Conservation (phyloP, 2,329 filamentous ascomycete species). For the Dothiorella sarmentorum region DNA sequence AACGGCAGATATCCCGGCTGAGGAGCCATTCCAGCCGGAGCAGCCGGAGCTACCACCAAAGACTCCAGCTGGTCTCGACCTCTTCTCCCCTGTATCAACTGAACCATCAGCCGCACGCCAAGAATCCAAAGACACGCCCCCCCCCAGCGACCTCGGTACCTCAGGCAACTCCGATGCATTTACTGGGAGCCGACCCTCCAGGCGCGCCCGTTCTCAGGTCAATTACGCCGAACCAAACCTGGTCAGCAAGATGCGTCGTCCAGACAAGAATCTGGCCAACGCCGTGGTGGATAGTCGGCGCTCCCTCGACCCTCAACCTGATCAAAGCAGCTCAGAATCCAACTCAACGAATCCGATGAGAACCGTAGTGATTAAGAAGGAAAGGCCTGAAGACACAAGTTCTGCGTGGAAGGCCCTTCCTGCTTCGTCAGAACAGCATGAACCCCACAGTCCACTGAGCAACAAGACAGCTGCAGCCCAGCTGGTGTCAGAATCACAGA, state of each 20-base stretch:
- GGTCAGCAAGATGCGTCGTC: slow-evolving; percentile 48
- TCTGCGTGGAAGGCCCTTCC: slow-evolving; percentile 30
- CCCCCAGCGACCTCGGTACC: background rate
- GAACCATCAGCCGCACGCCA: slow-evolving; percentile 31
- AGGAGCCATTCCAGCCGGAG: background rate
- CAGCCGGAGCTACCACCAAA: slow-evolving; percentile 34
- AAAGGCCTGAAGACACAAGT: slow-evolving; percentile 23
- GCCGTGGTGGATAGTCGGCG: slow-evolving; percentile 32
- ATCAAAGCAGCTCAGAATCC: slow-evolving; percentile 20
- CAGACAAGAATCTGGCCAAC: slow-evolving; percentile 45
- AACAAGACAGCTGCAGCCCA: slow-evolving; percentile 28
- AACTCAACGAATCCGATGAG: slow-evolving; percentile 13
- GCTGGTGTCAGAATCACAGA: slow-evolving; percentile 21
- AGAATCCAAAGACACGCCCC: slow-evolving; percentile 5
- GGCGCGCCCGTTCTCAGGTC: slow-evolving; percentile 45
- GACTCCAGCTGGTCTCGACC: slow-evolving; percentile 33
- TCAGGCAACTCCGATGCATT: background rate
- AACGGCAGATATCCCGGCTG: background rate
- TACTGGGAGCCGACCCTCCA: slow-evolving; percentile 35
- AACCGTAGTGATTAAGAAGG: slow-evolving; percentile 27
- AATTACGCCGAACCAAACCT: slow-evolving; percentile 51
- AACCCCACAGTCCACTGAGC: slow-evolving; percentile 33
- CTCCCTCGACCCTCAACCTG: slow-evolving; percentile 23
- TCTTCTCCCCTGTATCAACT: slow-evolving; percentile 45
- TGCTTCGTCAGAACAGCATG: slow-evolving; percentile 17